These are phyloP conservation scores for Cladosporium oxysporum DNA, from an alignment of 2,329 filamentous ascomycete species.

Conservation along the genomic window DNA sequence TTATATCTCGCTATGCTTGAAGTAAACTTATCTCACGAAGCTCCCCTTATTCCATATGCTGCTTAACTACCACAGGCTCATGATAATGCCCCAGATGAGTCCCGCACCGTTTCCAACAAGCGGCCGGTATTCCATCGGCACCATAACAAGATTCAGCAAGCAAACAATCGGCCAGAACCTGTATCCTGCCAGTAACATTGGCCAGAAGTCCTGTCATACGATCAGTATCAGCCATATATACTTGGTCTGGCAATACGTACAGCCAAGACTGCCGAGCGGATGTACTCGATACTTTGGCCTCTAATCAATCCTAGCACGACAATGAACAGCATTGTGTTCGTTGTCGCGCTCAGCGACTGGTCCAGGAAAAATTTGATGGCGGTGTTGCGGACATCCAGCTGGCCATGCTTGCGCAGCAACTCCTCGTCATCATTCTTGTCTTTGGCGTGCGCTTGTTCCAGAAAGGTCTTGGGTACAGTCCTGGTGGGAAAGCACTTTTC, in stretches of 20 bases:
- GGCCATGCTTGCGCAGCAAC: constrained; percentile 14
- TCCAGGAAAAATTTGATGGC: constrained; percentile 67
- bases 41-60: neutral
- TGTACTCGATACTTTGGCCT: constrained; percentile 26
- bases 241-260: constrained; percentile 10
- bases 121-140: constrained; percentile 60
- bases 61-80: constrained; percentile 12
- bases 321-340: constrained; percentile 68
- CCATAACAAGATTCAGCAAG: constrained; percentile 68
- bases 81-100: constrained; percentile 9
- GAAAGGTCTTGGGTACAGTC: neutral
- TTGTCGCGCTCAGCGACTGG: constrained; percentile 64
- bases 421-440: neutral
- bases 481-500: constrained; percentile 11
- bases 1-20: neutral
- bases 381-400: constrained; percentile 62
- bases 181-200: constrained; percentile 68
- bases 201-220: constrained; percentile 34
- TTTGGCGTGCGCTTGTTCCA: neutral
- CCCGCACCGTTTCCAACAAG: constrained; percentile 13
- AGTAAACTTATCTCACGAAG: neutral
- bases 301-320: constrained; percentile 60
- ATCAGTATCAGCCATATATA: neutral
- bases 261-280: constrained; percentile 12
- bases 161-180: constrained; percentile 73